phyloP scores from a whole-genome alignment of 2,329 filamentous ascomycete species.

The Ophiostoma tasmaniense region DNA sequence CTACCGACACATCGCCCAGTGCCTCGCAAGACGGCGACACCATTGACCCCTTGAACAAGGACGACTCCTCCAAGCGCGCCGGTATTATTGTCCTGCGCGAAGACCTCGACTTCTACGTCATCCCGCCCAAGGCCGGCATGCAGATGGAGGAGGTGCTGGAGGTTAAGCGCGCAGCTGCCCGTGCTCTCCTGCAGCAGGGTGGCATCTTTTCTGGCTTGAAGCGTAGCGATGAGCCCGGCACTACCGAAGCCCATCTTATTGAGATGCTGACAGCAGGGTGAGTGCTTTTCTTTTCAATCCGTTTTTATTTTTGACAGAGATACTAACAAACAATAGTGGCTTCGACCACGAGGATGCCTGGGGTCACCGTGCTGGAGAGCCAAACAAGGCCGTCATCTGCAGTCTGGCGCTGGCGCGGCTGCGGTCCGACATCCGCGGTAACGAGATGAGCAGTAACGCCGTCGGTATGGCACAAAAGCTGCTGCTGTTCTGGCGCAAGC shows the following conservation, averaged over 20 bases:
- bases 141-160: constrained; percentile 86
- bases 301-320: not conserved
- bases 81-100: constrained; percentile 96
- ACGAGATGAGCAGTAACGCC: constrained; percentile 63
- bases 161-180: constrained; percentile 85
- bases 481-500: constrained; percentile 95
- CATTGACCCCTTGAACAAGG: constrained; percentile 64
- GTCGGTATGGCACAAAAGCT: constrained; percentile 99
- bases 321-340: constrained; percentile 48
- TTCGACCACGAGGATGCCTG: constrained; percentile 94
- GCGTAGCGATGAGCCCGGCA: constrained; percentile 90
- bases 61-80: constrained; percentile 79
- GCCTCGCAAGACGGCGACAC: constrained; percentile 56
- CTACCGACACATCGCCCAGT: constrained; percentile 58
- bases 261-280: constrained; percentile 99
- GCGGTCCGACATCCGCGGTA: constrained; percentile 82
- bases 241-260: constrained; percentile 95
- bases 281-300: constrained; percentile 29
- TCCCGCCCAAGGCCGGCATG: constrained; percentile 79
- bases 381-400: constrained; percentile 97
- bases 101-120: constrained; percentile 95
- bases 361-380: constrained; percentile 95
- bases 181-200: constrained; percentile 76
- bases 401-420: constrained; percentile 87
- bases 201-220: constrained; percentile 94